These are phyloP conservation scores for Macadamia tetraphylla DNA, from an alignment of 164 flowering plant species.

Conservation along the genomic window DNA sequence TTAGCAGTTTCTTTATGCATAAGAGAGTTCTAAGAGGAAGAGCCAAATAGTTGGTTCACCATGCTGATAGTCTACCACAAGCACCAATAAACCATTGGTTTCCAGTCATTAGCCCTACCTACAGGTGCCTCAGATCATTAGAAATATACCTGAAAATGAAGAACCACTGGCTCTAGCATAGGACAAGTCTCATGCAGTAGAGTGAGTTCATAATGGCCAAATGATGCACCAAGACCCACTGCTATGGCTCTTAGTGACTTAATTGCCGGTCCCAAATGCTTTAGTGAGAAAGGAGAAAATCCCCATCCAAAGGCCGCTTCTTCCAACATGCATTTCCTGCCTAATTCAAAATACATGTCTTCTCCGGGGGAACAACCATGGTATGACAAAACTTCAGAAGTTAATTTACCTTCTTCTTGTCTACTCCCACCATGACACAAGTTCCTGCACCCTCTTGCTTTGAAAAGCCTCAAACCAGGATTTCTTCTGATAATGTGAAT, in stretches of 20 bases:
- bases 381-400: constrained; percentile 8
- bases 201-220: constrained; percentile 41
- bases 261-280: constrained; percentile 45
- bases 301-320: constrained; percentile 76
- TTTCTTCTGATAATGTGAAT: constrained; percentile 38
- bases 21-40: neutral
- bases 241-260: constrained; percentile 33
- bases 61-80: neutral
- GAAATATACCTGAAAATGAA: constrained; percentile 62
- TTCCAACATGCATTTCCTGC: constrained; percentile 45
- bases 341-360: constrained; percentile 31
- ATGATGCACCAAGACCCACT: constrained; percentile 72
- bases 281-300: constrained; percentile 42
- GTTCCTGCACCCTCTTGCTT: constrained; percentile 56
- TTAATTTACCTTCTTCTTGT: constrained; percentile 8
- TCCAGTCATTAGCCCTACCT: neutral
- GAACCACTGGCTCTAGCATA: constrained; percentile 47
- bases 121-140: neutral
- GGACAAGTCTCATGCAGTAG: constrained; percentile 53
- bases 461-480: constrained; percentile 47
- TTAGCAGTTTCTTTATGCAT: neutral
- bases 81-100: neutral
- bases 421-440: constrained; percentile 25
- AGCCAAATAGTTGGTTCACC: neutral
- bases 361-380: constrained; percentile 7